Evolutionary conservation across 176 grass and related monocot species (phyloP).

Genomic region (Oryza australiensis): DNA sequence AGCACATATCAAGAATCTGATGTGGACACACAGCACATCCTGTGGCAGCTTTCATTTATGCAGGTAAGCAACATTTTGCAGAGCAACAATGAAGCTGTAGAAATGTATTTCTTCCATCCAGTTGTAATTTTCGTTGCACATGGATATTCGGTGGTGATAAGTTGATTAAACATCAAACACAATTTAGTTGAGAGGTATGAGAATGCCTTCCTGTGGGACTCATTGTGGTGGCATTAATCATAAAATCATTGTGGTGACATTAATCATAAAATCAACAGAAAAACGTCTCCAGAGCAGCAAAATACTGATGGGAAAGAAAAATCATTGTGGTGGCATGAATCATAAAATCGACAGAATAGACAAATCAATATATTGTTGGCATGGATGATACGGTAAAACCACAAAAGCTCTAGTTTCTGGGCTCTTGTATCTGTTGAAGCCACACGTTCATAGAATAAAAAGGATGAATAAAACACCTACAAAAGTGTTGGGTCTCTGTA

Average conservation of each 20-base stretch:
- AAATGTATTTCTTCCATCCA: no score
- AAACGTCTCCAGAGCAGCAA: background rate
- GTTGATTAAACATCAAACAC: background rate
- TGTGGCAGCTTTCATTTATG: no score
- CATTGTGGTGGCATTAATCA: no score
- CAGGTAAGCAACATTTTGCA: no score
- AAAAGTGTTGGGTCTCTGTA: conserved; percentile 74
- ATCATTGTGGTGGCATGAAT: background rate
- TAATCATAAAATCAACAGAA: no score
- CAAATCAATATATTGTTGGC: background rate
- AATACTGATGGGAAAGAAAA: background rate
- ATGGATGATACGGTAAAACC: conserved; percentile 12
- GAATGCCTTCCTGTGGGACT: background rate
- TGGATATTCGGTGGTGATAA: background rate
- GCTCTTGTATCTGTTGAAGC: background rate
- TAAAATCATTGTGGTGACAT: no score
- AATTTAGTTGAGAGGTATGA: background rate
- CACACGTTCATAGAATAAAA: background rate
- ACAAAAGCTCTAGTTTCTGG: background rate
- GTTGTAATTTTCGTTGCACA: no score
- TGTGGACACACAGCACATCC: no score
- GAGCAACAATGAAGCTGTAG: no score
- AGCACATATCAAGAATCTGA: background rate
- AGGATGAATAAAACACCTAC: conserved; percentile 16
- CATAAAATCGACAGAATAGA: background rate